phyloP scores from a whole-genome alignment of 2,329 filamentous ascomycete species.

The Aspergillus sp. region DNA sequence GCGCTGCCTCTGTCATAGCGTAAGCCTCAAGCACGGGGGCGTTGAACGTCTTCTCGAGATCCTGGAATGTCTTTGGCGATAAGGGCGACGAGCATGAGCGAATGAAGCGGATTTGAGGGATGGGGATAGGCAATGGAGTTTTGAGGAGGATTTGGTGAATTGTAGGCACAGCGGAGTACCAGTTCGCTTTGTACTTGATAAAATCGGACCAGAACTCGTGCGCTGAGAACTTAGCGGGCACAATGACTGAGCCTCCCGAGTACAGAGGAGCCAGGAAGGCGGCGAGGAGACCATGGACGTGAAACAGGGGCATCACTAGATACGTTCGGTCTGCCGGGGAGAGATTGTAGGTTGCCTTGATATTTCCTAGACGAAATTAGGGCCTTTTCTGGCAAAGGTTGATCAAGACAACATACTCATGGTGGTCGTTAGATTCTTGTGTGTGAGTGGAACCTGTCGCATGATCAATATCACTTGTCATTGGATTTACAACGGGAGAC shows the following conservation, averaged over 20 bases:
- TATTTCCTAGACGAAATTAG: slow-evolving; percentile 61
- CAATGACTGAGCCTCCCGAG: slow-evolving; percentile 77
- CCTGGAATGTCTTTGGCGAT: slow-evolving; percentile 78
- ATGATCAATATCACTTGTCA: slow-evolving; percentile 6
- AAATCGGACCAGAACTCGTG: slow-evolving; percentile 84
- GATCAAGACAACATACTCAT: slow-evolving; percentile 62
- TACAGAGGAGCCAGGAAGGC: slow-evolving; percentile 77
- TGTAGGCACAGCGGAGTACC: slow-evolving; percentile 92
- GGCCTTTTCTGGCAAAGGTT: neutral
- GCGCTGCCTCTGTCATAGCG: slow-evolving; percentile 86
- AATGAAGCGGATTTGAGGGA: slow-evolving; percentile 80
- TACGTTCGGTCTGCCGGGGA: slow-evolving; percentile 74
- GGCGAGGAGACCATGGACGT: slow-evolving; percentile 86
- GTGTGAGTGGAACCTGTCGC: slow-evolving; percentile 71
- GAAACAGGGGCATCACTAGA: slow-evolving; percentile 89
- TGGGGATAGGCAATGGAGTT: slow-evolving; percentile 68
- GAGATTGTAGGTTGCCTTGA: slow-evolving; percentile 76
- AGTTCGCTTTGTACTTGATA: slow-evolving; percentile 73
- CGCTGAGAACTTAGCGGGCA: slow-evolving; percentile 79
- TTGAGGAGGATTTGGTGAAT: slow-evolving; percentile 89
- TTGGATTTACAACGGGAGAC: neutral
- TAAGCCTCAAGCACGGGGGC: slow-evolving; percentile 88
- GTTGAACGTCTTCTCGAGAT: slow-evolving; percentile 74
- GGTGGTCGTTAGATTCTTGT: slow-evolving; percentile 78
- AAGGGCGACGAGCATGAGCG: slow-evolving; percentile 84